Evolutionary conservation across 192 early-diverging fungal genomes (phyloP), one percentile per base, ranked within the genome.

Genomic region (Chytriomyces hyalinus): DNA sequence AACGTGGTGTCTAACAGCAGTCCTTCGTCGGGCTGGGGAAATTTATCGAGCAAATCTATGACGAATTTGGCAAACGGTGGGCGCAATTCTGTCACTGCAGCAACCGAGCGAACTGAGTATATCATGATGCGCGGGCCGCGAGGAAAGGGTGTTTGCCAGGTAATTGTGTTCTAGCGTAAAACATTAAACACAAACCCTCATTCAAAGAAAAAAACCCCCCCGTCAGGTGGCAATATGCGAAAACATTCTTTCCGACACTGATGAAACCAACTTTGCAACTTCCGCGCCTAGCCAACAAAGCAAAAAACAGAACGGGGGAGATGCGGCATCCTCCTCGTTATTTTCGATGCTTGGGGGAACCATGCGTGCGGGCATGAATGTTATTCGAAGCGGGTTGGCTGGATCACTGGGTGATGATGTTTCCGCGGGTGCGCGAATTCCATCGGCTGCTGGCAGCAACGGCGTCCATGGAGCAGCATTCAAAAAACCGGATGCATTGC

Each of bases 91-190:
- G 9, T 53, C n/a, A 20, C 85, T 44, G 87, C 86, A 49, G 83
- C 84, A 36, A 82, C 86, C n/a, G 89, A 91, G 24, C 91, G 93
- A 17, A 94, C 91, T 11, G 95, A 97, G 76, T 97, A 94, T 86
- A 91, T 97, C 57, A 94, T 95, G 92, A 97, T 97, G 95, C 88
- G 95, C 45, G 95, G 94, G 7, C 95, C 95, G 8, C 88, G 91
- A 20, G 93, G 93, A 17, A 95, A 93, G 81, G 94, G 94, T 11
- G 93, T 95, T 75, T 94, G 94, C 45, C 94, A 95, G 86, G 91
- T 92, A 36, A 64, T 84, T 47, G 36, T 68, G 50, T 9, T 60
- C 57, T 20, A 2, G 9, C 8, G 50, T 13, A 28, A 11, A 22
- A 0, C 63, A 15, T 65, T 1, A 65, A 65, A 65, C 47, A 46